These are phyloP conservation scores for Dothiorella sarmentorum DNA, from an alignment of 2,329 filamentous ascomycete genomes.

Conservation along the genomic window DNA sequence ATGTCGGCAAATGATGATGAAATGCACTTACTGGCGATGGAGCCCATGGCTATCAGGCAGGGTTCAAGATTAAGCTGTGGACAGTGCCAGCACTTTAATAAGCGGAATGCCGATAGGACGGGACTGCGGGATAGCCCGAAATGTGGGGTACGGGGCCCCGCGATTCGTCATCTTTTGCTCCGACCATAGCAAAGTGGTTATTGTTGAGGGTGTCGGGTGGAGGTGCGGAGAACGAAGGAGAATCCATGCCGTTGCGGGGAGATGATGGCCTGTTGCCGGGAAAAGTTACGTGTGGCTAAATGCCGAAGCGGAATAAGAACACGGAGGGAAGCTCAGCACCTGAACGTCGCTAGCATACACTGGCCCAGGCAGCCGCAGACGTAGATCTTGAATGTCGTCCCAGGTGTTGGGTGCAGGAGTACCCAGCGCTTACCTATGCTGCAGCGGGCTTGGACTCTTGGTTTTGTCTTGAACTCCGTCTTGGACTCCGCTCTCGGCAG, in stretches of 20 bases:
- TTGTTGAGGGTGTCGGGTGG: neutral
- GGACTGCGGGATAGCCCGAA: neutral
- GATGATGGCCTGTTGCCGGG: neutral
- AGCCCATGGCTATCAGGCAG: slow-evolving; percentile 37
- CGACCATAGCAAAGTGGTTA: neutral
- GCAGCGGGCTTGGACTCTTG: slow-evolving; percentile 9
- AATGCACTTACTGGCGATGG: slow-evolving; percentile 31
- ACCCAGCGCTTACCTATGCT: neutral
- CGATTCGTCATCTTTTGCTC: neutral
- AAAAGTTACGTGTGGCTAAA: neutral
- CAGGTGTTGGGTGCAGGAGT: neutral
- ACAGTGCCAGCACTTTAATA: slow-evolving; percentile 14
- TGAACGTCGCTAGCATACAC: neutral
- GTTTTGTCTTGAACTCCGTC: slow-evolving; percentile 4
- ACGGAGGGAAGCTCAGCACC: neutral
- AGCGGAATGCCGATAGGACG: neutral
- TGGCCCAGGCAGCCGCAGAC: neutral
- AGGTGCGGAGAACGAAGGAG: neutral
- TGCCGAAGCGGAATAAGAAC: neutral
- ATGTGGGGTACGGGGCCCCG: slow-evolving; percentile 9
- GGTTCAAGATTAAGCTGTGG: slow-evolving; percentile 24
- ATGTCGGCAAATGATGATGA: neutral
- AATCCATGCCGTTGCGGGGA: neutral
- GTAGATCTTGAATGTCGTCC: neutral
- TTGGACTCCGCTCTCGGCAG: slow-evolving; percentile 13